A percentile compares a stretch with the other conserved stretches of the same genome.
These are phyloP conservation scores for Lasiodiplodia theobromae DNA, from an alignment of 2,329 filamentous ascomycete species.

Conservation along the genomic window DNA sequence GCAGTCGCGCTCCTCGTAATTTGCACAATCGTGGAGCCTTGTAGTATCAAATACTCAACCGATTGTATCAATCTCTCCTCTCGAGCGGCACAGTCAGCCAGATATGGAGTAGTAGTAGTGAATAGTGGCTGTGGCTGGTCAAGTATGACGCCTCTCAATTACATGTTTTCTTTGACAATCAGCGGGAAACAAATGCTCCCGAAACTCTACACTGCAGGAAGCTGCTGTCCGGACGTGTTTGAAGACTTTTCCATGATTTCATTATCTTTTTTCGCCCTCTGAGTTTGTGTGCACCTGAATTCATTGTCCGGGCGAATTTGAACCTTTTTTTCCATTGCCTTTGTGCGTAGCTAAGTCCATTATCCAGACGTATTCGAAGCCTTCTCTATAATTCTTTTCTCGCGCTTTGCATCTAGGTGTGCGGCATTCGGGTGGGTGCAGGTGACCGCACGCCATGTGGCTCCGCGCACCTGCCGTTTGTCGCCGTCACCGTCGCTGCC, in stretches of 20 bases:
- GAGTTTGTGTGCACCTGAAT: no score
- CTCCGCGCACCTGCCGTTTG: conserved; percentile 6
- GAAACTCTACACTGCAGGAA: no score
- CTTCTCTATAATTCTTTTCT: no score
- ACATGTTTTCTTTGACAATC: background rate
- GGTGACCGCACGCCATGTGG: background rate
- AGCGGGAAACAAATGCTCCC: background rate
- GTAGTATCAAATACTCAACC: background rate
- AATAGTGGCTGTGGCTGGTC: background rate
- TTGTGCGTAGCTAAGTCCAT: no score
- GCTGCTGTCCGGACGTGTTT: no score
- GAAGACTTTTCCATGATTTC: no score
- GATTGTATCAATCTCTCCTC: background rate
- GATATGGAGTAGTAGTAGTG: background rate
- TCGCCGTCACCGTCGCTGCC: background rate
- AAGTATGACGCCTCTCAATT: conserved; percentile 16
- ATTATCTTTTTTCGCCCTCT: no score
- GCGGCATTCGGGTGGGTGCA: background rate
- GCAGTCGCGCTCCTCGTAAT: conserved; percentile 48
- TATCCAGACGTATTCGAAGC: no score
- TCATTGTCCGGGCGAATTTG: no score
- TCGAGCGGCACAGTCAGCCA: background rate
- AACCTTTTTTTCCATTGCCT: no score
- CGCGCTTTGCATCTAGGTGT: no score
- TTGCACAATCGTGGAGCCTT: no score